A percentile compares a stretch with the other conserved stretches of the same genome.
Conservation (phyloP, 2,329 filamentous ascomycete species). For the Rutstroemia sp. region DNA sequence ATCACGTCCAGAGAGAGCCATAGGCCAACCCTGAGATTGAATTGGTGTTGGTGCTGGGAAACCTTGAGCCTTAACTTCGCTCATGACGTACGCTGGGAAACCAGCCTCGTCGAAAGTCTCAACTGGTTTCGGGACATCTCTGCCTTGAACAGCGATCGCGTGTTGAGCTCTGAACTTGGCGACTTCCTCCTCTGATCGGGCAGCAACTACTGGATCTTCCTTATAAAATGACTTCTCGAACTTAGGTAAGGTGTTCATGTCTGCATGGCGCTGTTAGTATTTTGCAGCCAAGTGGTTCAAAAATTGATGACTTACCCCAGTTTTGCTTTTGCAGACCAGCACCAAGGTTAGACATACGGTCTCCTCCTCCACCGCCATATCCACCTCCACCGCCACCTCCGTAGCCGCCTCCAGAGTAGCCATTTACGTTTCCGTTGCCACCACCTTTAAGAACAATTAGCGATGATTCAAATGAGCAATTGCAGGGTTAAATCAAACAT, state of each 20-base stretch:
- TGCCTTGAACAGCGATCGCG: conserved; percentile 74
- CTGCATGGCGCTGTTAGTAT: conserved; percentile 37
- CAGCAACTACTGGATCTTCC: conserved; percentile 73
- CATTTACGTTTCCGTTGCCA: conserved; percentile 29
- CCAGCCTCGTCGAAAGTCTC: conserved; percentile 97
- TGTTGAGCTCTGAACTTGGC: conserved; percentile 81
- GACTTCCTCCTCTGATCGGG: conserved; percentile 70
- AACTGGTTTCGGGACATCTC: conserved; percentile 82
- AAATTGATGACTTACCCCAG: conserved; percentile 59
- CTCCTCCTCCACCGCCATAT: conserved; percentile 56
- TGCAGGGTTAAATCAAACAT: no score
- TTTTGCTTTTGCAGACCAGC: conserved; percentile 78
- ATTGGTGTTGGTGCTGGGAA: conserved; percentile 92
- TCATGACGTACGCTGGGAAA: conserved; percentile 95
- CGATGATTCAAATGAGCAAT: no score
- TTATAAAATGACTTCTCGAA: conserved; percentile 99
- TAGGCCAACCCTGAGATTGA: conserved; percentile 97
- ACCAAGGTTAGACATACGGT: conserved; percentile 90
- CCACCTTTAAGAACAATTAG: conserved; percentile 26
- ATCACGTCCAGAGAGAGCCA: conserved; percentile 96
- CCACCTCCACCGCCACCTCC: conserved; percentile 33
- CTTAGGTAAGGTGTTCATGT: conserved; percentile 73
- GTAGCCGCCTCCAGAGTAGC: conserved; percentile 28
- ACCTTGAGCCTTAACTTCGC: conserved; percentile 96
- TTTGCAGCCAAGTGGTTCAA: neutral